phyloP scores from a whole-genome alignment of 371 early-diverging fungal genomes.

The Saksenaea vasiformis region DNA sequence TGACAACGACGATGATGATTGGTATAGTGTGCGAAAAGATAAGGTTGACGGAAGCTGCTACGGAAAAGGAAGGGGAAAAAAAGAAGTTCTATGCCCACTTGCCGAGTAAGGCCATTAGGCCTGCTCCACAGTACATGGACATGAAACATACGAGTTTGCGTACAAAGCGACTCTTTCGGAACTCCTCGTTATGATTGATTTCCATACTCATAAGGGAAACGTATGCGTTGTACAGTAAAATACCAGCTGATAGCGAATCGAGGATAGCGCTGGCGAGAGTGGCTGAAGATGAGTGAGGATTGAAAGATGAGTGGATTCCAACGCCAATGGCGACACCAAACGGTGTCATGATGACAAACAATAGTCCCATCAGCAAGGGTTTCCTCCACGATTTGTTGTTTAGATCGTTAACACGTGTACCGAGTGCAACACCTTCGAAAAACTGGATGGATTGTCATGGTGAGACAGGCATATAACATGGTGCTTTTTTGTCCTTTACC shows the following conservation, averaged over 20 bases:
- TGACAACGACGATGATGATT: neutral
- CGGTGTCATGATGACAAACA: constrained; percentile 69
- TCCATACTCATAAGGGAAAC: constrained; percentile 55
- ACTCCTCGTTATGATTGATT: constrained; percentile 40
- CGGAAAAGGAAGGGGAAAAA: neutral
- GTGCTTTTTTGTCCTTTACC: constrained; percentile 25
- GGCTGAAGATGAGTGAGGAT: constrained; percentile 51
- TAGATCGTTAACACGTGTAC: constrained; percentile 61
- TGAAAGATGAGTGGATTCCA: constrained; percentile 56
- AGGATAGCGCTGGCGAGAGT: constrained; percentile 59
- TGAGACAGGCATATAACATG: neutral
- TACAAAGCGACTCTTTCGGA: constrained; percentile 23
- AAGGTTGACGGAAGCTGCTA: neutral
- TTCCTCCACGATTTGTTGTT: constrained; percentile 37
- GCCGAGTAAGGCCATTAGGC: constrained; percentile 76
- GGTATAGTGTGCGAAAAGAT: too few relatives aligned
- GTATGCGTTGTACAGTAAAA: constrained; percentile 63
- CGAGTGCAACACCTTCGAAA: constrained; percentile 69
- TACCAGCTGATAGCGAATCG: constrained; percentile 66
- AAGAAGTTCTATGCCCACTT: constrained; percentile 64
- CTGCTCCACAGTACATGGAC: constrained; percentile 67
- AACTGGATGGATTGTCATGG: constrained; percentile 35
- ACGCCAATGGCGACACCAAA: constrained; percentile 72
- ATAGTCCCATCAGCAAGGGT: constrained; percentile 50
- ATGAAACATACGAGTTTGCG: constrained; percentile 39